phyloP scores from a whole-genome alignment of 2,329 filamentous ascomycete species.

The Cladosporium sp. region DNA sequence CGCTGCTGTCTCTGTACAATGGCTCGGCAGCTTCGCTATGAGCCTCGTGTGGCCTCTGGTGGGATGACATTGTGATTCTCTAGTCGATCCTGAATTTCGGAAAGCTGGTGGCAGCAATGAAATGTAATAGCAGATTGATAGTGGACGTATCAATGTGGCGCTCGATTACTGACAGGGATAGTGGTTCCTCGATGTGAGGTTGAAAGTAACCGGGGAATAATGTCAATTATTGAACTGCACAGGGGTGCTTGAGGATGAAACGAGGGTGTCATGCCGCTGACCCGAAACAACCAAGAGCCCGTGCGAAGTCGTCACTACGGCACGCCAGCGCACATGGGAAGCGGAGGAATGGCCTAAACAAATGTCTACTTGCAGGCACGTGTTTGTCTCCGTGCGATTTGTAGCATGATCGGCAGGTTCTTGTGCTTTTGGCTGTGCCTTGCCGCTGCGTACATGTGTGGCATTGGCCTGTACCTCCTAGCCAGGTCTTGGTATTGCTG shows the following conservation, averaged over 20 bases:
- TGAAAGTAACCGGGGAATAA: background rate
- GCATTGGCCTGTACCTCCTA: background rate
- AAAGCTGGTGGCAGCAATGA: background rate
- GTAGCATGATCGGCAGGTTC: no score
- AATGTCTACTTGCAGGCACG: background rate
- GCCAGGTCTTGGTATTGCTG: background rate
- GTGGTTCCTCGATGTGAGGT: background rate
- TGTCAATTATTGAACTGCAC: background rate
- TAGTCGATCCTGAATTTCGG: background rate
- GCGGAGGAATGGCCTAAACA: background rate
- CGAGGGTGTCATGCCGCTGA: background rate
- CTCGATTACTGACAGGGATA: background rate
- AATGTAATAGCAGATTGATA: background rate
- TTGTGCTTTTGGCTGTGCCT: background rate
- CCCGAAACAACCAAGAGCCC: constrained; percentile 1
- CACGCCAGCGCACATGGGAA: background rate
- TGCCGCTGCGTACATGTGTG: background rate
- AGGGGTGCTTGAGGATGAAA: background rate
- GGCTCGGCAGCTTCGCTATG: constrained; percentile 11
- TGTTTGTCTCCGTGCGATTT: background rate
- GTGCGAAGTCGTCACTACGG: background rate
- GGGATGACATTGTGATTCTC: background rate
- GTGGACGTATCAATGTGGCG: background rate
- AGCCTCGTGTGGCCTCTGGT: background rate
- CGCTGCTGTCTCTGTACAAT: constrained; percentile 13